Conservation (phyloP, 208 protist species). For the Wallacemonas rigidus region DNA sequence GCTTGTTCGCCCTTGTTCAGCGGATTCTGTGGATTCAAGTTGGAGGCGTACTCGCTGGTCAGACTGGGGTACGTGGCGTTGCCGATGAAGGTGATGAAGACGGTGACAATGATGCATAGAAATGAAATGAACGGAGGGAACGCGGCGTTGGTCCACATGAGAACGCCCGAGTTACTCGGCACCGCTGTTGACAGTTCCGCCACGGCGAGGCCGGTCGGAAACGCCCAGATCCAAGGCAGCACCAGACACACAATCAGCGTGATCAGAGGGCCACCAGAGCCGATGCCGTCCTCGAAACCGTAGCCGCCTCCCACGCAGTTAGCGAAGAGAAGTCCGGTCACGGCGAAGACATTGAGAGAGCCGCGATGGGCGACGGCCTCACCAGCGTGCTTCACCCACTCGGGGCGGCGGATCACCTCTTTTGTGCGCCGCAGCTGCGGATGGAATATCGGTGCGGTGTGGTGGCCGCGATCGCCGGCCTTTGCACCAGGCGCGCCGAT, state of each 20-base stretch:
- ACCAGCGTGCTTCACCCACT: slow-evolving; percentile 70
- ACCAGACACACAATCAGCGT: slow-evolving; percentile 75
- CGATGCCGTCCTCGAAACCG: slow-evolving; percentile 85
- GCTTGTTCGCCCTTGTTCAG: slow-evolving; percentile 36
- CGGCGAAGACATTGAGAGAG: slow-evolving; percentile 56
- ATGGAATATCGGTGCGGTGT: slow-evolving; percentile 62
- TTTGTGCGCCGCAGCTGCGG: slow-evolving; percentile 71
- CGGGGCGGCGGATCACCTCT: slow-evolving; percentile 73
- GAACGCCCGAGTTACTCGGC: slow-evolving; percentile 84
- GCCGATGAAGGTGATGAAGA: slow-evolving; percentile 85
- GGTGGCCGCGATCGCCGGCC: slow-evolving; percentile 13
- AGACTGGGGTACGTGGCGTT: slow-evolving; percentile 85
- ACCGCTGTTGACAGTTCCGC: slow-evolving; percentile 81
- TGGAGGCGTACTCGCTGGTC: slow-evolving; percentile 65
- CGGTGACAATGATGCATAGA: slow-evolving; percentile 68
- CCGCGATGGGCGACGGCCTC: slow-evolving; percentile 77
- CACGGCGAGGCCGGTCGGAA: slow-evolving; percentile 81
- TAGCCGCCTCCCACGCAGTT: slow-evolving; percentile 84
- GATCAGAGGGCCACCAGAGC: slow-evolving; percentile 74
- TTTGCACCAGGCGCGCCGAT: background rate
- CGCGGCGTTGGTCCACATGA: slow-evolving; percentile 87
- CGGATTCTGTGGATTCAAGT: slow-evolving; percentile 25
- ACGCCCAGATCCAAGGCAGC: slow-evolving; percentile 79
- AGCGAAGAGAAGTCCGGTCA: slow-evolving; percentile 81
- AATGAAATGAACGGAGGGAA: slow-evolving; percentile 78